Conservation (phyloP, 495 filamentous ascomycete genomes). For the Pyrenula massariospora region DNA sequence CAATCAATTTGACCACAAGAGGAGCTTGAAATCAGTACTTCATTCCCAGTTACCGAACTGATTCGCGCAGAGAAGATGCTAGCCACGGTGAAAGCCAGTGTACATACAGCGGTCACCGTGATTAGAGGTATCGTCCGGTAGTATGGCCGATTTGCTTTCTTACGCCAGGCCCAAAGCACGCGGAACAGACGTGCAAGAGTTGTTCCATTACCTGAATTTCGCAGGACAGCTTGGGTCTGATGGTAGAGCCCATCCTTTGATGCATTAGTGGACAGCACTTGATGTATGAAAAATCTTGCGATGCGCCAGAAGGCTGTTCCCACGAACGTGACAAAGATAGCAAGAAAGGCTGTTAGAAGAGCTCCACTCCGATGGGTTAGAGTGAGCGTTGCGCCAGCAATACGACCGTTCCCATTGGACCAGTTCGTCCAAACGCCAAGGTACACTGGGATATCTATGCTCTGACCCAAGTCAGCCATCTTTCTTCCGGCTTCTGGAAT, state of each 20-base stretch:
- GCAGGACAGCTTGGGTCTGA: not conserved
- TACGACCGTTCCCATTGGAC: constrained; percentile 16
- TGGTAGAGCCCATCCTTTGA: not conserved
- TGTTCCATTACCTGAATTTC: not conserved
- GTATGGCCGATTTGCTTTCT: not conserved
- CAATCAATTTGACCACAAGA: not conserved
- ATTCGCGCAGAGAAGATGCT: not conserved
- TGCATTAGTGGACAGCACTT: constrained; percentile 1
- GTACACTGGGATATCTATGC: not conserved
- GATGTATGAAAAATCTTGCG: constrained; percentile 23
- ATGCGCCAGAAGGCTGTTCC: constrained; percentile 25
- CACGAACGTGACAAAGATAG: constrained; percentile 22
- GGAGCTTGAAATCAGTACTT: not conserved
- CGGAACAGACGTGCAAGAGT: not conserved
- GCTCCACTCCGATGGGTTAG: constrained; percentile 17
- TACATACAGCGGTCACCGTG: not conserved
- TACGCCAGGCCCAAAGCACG: not conserved
- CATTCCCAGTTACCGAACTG: not conserved
- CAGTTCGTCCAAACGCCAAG: constrained; percentile 31
- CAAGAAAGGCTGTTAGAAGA: constrained; percentile 27
- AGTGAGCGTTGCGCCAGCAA: constrained; percentile 29
- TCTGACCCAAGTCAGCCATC: not conserved
- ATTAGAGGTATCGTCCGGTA: not conserved
- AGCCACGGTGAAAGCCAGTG: not conserved
- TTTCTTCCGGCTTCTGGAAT: not conserved